Evolutionary conservation across 2,329 filamentous ascomycete species (phyloP), one percentile per base, ranked within the genome.

Genomic region (Exophiala mesophila): DNA sequence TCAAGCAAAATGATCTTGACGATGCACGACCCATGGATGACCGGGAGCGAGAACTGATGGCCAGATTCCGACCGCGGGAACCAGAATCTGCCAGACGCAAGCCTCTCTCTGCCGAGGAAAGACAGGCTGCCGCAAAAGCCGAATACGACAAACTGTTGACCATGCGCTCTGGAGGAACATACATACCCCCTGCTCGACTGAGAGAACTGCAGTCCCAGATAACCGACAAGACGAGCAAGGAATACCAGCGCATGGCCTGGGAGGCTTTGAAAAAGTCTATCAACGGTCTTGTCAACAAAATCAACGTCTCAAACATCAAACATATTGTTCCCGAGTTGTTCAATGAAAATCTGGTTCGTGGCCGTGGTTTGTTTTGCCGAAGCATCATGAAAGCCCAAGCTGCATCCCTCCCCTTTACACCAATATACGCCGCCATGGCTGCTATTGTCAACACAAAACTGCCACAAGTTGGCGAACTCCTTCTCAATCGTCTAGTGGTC

Each of bases 211-310:
- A 98, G 70, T 87, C 89, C 39, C 88, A 95, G 67, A 95, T 98
- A 64, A 96, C 88, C 49, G 92, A 98, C 69, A 95, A 94, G 73
- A 82, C 78, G 41, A 94, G 83, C 66, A 94, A 95, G 66, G 92
- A 97, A 68, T 97, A 95, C 62, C 92, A 97, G 75, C 86, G 92
- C 57, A 94, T 98, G 87, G 88, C 89, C 6, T 98, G 92, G 92
- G 92, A 98, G 67, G 90, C 90, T 9, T 71, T 98, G 59, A 98
- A 98, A 72, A 98, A 98, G 73, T 92, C 86, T 36, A 95, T 98
- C 68, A 97, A 98, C 62, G 92, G 92, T 57, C 71, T 98, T 53
- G 95, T 98, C 75, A 98, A 98, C 76, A 98, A 98, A 72, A 85
- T 96, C 72, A 97, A 97, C 67, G 86, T 90, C 42, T 87, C 85